Evolutionary conservation across 2,329 filamentous ascomycete species (phyloP).

Genomic region (Ophiocordyceps robertsii): DNA sequence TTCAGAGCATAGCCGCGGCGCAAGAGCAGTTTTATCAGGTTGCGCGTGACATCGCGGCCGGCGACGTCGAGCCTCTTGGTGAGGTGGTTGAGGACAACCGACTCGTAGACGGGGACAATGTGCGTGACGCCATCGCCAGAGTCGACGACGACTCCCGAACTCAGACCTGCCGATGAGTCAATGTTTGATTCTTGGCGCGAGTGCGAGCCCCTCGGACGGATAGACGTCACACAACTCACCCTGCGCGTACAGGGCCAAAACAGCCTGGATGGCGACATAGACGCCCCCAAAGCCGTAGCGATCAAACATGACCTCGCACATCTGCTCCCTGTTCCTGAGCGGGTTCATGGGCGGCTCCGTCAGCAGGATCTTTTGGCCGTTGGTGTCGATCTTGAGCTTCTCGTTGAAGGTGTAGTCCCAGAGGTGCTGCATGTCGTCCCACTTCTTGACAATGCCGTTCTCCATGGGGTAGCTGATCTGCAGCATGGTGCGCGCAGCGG

Average conservation of each 20-base stretch:
- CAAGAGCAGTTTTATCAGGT: conserved; percentile 87
- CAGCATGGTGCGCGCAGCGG: conserved; percentile 88
- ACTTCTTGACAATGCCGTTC: conserved; percentile 98
- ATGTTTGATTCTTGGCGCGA: no score
- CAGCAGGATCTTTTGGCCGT: conserved; percentile 89
- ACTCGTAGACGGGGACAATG: conserved; percentile 97
- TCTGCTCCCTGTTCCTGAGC: conserved; percentile 89
- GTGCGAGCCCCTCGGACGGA: neutral
- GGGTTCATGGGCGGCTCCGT: conserved; percentile 98
- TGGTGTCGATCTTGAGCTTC: conserved; percentile 87
- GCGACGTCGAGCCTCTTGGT: conserved; percentile 90
- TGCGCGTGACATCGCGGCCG: conserved; percentile 93
- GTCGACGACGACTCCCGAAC: conserved; percentile 94
- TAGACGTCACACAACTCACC: conserved; percentile 36
- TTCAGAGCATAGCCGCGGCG: conserved; percentile 94
- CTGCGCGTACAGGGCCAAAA: conserved; percentile 91
- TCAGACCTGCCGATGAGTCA: conserved; percentile 44
- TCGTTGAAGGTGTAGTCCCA: conserved; percentile 99
- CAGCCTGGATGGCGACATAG: conserved; percentile 95
- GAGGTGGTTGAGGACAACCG: conserved; percentile 92
- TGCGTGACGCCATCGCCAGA: conserved; percentile 97
- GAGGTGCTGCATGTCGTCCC: conserved; percentile 99
- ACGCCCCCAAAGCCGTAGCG: conserved; percentile 92
- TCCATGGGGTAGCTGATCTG: conserved; percentile 99
- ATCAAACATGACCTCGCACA: conserved; percentile 99